Conservation (phyloP, 441 rosid species). For the Syzygium malaccense region DNA sequence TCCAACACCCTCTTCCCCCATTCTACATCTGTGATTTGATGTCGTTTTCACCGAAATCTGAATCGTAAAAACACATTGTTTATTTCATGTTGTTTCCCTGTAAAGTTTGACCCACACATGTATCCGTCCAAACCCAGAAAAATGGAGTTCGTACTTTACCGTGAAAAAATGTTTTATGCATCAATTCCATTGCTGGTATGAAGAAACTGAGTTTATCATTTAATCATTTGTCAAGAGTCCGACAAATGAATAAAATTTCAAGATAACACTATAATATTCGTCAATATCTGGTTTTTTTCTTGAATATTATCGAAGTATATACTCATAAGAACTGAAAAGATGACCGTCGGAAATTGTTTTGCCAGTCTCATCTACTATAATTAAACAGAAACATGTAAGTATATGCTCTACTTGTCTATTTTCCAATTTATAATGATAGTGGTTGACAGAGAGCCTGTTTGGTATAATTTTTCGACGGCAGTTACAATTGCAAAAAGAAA, state of each 20-base stretch:
- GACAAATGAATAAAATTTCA: neutral
- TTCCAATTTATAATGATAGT: neutral
- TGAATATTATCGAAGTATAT: neutral
- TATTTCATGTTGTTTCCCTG: neutral
- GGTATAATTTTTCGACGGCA: neutral
- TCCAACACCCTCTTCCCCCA: neutral
- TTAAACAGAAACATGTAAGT: neutral
- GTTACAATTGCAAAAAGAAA: neutral
- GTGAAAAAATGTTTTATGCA: neutral
- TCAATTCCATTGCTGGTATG: neutral
- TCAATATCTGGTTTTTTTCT: neutral
- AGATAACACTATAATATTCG: neutral
- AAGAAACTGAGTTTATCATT: neutral
- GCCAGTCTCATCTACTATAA: neutral
- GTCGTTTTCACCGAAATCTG: slow-evolving; percentile 9
- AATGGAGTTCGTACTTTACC: neutral
- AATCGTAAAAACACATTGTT: neutral
- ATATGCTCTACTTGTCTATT: neutral
- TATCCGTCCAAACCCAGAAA: neutral
- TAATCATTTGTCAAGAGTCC: neutral
- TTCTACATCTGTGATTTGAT: neutral
- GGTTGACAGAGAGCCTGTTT: neutral
- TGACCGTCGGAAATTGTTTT: neutral
- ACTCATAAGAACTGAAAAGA: neutral
- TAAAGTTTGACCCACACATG: neutral